Evolutionary conservation across 176 grass and related monocot genomes (phyloP).

Genomic region (Panicum miliaceum): DNA sequence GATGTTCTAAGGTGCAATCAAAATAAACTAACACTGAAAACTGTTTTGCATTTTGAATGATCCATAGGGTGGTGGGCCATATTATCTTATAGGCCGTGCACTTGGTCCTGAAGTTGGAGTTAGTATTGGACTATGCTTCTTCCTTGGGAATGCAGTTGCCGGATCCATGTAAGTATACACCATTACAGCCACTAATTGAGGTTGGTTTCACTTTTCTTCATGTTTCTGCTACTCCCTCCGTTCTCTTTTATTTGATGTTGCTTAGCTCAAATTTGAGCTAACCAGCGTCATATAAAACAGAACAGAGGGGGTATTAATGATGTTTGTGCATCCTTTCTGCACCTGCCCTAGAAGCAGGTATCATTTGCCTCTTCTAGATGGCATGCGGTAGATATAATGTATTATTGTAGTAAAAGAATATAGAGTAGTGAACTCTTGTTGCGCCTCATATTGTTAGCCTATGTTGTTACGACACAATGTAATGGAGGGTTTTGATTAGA

Average conservation of each 20-base stretch:
- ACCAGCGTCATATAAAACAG: no score
- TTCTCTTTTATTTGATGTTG: no score
- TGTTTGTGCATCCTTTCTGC: conserved; percentile 20
- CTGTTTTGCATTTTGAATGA: conserved; percentile 35
- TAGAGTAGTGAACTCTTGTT: conserved; percentile 20
- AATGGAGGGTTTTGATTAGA: not conserved
- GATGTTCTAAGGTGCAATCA: conserved; percentile 2
- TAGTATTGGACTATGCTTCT: conserved; percentile 99
- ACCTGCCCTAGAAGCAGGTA: conserved; percentile 5
- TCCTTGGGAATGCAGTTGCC: conserved; percentile 98
- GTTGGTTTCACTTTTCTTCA: conserved; percentile 1
- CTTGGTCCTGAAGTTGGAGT: conserved; percentile 99
- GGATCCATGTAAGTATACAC: conserved; percentile 82
- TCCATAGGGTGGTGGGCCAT: conserved; percentile 91
- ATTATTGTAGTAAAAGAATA: conserved; percentile 2
- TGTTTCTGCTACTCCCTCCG: not conserved
- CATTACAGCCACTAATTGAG: conserved; percentile 27
- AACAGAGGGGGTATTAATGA: not conserved
- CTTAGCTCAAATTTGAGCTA: no score
- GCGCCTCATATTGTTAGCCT: not conserved
- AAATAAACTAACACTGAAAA: conserved; percentile 7
- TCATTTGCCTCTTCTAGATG: not conserved
- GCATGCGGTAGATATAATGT: not conserved
- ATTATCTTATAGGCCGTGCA: conserved; percentile 98
- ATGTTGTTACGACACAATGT: not conserved